Base-by-base conservation (phyloP, 805 yeast genomes). In the Tetrapisispora fleetii region DNA sequence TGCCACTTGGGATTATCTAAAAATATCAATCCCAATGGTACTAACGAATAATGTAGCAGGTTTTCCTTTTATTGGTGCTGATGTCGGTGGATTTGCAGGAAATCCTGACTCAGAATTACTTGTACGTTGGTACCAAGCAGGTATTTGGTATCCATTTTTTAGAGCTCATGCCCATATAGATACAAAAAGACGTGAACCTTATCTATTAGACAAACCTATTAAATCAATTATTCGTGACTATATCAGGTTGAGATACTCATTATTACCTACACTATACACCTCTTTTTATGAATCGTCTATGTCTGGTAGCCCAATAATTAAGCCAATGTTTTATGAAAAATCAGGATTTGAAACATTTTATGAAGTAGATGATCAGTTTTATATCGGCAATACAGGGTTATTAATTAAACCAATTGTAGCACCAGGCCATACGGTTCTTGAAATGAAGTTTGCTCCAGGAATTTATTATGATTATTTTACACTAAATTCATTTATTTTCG, bases 131-230 rank as follows among this genome's bases (percentile, higher is more conserved):
- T 91, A 90, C 63, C 99, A 93, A 65, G 75, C 95, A 2, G 99
- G 97, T 50, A 78, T 85, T 28, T 91, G 95, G 83, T 90, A 91
- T 67, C 99, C 99, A 35, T 93, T 93, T 59, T 91, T 93, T 71
- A 75, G 99, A 59, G 97, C 83, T 0, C 99, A 93, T 68, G 97
- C 98, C 0, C 98, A 93, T 68, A 85, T 91, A 47, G 99, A 93
- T 64, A 74, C 96, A 0, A 75, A 83, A 59, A 80, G 98, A 67
- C 78, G 96, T 53, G 99, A 93, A 64, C 99, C 99, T 1, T 91
- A 88, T 82, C 64, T 91, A 42, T 73, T 84, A 1, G 85, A 85
- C 9, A 95, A 83, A 30, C 90, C 91, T 2, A 79, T 79, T 55
- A 78, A 83, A 8, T 67, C 78, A 0, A 62, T 76, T 21, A 82